Conservation (phyloP, 768 basidiomycete species). For the Tephrocybe rancida region DNA sequence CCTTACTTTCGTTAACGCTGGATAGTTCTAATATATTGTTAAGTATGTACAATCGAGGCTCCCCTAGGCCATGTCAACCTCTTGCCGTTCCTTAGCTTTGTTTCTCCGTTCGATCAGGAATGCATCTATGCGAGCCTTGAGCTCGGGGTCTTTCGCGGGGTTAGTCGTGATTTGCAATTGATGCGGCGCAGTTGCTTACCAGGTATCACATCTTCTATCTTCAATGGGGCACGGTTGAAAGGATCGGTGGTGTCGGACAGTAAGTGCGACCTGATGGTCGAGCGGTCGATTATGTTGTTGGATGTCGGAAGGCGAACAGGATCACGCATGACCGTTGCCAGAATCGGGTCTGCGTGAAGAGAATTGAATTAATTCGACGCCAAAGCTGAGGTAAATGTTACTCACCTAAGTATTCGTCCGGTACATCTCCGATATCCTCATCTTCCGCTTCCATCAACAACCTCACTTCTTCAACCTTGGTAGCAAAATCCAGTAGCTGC, state of each 20-base stretch:
- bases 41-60: slow-evolving; percentile 11
- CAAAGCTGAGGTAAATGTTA: slow-evolving; percentile 1
- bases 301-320: slow-evolving; percentile 92
- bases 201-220: slow-evolving; percentile 77
- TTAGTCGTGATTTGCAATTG: slow-evolving; percentile 9
- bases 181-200: slow-evolving; percentile 43
- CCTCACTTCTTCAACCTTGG: slow-evolving; percentile 83
- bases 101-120: slow-evolving; percentile 66
- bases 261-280: slow-evolving; percentile 94
- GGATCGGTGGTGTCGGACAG: slow-evolving; percentile 92
- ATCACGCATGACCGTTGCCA: slow-evolving; percentile 93
- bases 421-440: slow-evolving; percentile 82
- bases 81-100: slow-evolving; percentile 22
- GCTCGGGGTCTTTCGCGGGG: slow-evolving; percentile 52
- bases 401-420: slow-evolving; percentile 93
- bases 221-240: slow-evolving; percentile 88
- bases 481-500: slow-evolving; percentile 68
- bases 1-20: neutral
- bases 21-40: neutral
- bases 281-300: slow-evolving; percentile 73
- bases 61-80: slow-evolving; percentile 17
- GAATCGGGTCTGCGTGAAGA: slow-evolving; percentile 69
- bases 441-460: slow-evolving; percentile 85
- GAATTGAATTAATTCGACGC: neutral
- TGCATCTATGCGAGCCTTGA: slow-evolving; percentile 74